Evolutionary conservation across 2,329 filamentous ascomycete species (phyloP), one percentile per base, ranked within the genome.

Genomic region (Tolypocladium album): DNA sequence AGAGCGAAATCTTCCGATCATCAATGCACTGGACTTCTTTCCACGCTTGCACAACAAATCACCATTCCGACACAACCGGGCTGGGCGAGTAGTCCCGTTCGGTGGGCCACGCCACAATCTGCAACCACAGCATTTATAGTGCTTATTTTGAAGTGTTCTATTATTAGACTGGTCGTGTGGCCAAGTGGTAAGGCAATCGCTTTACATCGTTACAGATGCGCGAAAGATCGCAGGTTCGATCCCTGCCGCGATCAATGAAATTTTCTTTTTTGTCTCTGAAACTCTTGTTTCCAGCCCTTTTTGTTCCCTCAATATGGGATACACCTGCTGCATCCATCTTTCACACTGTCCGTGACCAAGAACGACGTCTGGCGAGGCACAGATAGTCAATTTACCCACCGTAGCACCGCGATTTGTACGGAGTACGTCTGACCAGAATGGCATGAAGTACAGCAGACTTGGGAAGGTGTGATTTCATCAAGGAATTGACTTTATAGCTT

Each of bases 151-250:
- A 27, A 0, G 17, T 4, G 0, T n/a, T 12, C 11, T 20, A n/a
- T 8, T 55, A 60, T 61, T 53, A 53, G 58, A 61, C 50, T 63
- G 64, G 36, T 53, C 53, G 61, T 55, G 61, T 61, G 55, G 47
- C 47, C 47, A 50, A 50, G 47, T 50, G 47, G 47, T 63, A 60
- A 55, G 52, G 55, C 59, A 56, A 53, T 56, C 55, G 59, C 55
- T 57, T 60, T 60, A 60, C 59, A 60, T 31, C 9, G 13, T 31
- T 17, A 50, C 24, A 50, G 1, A 9, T 61, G 57, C 73, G 69
- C 72, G 72, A 67, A 73, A 70, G 73, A 71, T 75, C 74, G 71
- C 73, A 75, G 74, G 74, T 76, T 76, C 74, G 73, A 76, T 70
- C 72, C 74, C 74, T 75, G 73, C 72, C 69, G 69, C 73, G 71